These are phyloP conservation scores for Colletotrichum echinochloae DNA, from an alignment of 2,329 filamentous ascomycete species.

Conservation along the genomic window DNA sequence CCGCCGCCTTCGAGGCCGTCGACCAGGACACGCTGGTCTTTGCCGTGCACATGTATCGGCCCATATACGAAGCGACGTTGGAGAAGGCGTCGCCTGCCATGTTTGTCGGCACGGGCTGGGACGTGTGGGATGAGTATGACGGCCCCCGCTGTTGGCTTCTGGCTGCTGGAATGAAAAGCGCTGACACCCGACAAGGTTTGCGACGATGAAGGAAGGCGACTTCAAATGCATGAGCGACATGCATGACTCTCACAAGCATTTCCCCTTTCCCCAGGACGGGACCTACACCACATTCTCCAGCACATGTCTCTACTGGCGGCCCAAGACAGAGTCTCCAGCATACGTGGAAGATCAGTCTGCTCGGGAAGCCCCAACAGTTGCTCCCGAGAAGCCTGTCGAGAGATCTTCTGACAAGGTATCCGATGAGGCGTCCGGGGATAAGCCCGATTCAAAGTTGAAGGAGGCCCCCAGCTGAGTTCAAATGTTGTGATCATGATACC, in stretches of 20 bases:
- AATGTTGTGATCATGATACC: not conserved
- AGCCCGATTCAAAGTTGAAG: not conserved
- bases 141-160: not conserved
- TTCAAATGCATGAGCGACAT: conserved; percentile 51
- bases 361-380: not conserved
- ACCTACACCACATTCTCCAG: conserved; percentile 54
- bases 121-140: conserved; percentile 63
- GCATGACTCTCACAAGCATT: conserved; percentile 48
- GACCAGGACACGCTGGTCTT: conserved; percentile 65
- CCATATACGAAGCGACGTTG: conserved; percentile 65
- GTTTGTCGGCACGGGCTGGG: conserved; percentile 68
- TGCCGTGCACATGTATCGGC: conserved; percentile 70
- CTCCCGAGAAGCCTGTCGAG: not conserved
- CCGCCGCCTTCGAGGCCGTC: conserved; percentile 64
- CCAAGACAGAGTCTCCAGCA: not conserved
- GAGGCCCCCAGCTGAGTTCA: not conserved
- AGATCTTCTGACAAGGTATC: not conserved
- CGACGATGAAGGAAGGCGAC: conserved; percentile 42
- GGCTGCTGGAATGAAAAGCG: not conserved
- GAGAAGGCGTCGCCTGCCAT: conserved; percentile 59
- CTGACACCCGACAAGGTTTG: conserved; percentile 12
- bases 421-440: not conserved
- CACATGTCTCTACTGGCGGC: conserved; percentile 55
- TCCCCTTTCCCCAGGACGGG: conserved; percentile 54
- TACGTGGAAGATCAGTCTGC: not conserved